phyloP scores from a whole-genome alignment of 306 rosid genomes.

The Corylus heterophylla region DNA sequence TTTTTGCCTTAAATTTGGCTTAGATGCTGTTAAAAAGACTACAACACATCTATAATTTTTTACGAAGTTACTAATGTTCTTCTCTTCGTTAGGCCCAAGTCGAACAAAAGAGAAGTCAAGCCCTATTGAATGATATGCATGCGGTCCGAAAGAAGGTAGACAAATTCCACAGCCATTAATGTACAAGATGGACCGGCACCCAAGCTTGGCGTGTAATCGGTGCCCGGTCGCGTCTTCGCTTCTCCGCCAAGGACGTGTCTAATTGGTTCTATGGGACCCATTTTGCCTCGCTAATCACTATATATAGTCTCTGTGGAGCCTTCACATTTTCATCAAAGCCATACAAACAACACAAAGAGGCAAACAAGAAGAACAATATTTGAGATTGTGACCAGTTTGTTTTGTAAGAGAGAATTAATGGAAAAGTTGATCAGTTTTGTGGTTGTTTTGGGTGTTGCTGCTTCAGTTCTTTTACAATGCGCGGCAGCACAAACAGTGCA shows the following conservation, averaged over 20 bases:
- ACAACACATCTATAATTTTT: too few species aligned
- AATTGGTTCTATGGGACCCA: neutral
- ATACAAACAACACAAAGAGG: neutral
- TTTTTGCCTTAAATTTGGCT: too few species aligned
- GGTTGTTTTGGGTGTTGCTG: neutral
- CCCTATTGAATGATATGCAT: neutral
- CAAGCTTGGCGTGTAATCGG: neutral
- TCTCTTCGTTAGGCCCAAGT: too few species aligned
- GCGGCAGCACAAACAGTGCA: constrained; percentile 24
- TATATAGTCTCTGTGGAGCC: neutral
- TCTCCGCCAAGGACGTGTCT: neutral
- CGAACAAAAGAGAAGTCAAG: neutral
- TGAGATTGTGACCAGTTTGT: neutral
- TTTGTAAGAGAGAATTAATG: neutral
- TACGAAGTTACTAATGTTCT: too few species aligned
- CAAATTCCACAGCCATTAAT: neutral
- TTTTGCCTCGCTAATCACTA: neutral
- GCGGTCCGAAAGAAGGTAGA: neutral
- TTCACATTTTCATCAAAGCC: constrained; percentile 5
- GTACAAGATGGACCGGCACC: neutral
- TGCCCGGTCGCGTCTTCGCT: neutral
- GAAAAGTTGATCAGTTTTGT: constrained; percentile 2
- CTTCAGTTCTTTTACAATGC: constrained; percentile 20
- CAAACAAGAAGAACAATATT: neutral
- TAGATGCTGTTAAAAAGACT: too few species aligned